These are phyloP conservation scores for Sphenostylis stenocarpa DNA, from an alignment of 306 rosid species.

Conservation along the genomic window DNA sequence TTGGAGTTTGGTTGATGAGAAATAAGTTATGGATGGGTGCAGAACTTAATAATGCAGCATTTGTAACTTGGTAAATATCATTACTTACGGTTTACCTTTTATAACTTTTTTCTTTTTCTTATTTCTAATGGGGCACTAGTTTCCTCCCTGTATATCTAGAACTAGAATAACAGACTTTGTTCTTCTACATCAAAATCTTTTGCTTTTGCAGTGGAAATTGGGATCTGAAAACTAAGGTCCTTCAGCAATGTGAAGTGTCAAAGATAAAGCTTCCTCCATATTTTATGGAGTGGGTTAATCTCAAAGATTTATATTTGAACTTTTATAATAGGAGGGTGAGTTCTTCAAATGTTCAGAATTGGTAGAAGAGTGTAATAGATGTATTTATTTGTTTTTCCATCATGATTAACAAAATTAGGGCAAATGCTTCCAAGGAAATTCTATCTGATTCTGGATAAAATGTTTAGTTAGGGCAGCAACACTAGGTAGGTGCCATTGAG, in stretches of 20 bases:
- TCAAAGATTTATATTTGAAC: slow-evolving; percentile 88
- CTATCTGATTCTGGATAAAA: neutral
- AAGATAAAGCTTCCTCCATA: slow-evolving; percentile 74
- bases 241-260: slow-evolving; percentile 88
- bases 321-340: slow-evolving; percentile 81
- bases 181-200: slow-evolving; percentile 16
- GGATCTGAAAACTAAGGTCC: slow-evolving; percentile 96
- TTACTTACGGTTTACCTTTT: slow-evolving; percentile 6
- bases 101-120: slow-evolving; percentile 18
- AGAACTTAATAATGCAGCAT: slow-evolving; percentile 69
- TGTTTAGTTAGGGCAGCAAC: neutral
- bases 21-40: slow-evolving; percentile 69
- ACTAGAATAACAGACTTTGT: neutral
- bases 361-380: neutral
- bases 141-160: neutral
- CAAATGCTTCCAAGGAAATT: slow-evolving; percentile 4
- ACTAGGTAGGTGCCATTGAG: neutral
- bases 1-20: slow-evolving; percentile 75
- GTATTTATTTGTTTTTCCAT: neutral
- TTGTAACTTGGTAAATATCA: slow-evolving; percentile 72
- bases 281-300: slow-evolving; percentile 92
- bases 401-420: neutral
- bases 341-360: slow-evolving; percentile 7
- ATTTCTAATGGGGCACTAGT: neutral
- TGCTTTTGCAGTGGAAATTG: slow-evolving; percentile 78